Evolutionary conservation across 176 grass and related monocot genomes (phyloP), one percentile per base, ranked within the genome.

Genomic region (Areca catechu): DNA sequence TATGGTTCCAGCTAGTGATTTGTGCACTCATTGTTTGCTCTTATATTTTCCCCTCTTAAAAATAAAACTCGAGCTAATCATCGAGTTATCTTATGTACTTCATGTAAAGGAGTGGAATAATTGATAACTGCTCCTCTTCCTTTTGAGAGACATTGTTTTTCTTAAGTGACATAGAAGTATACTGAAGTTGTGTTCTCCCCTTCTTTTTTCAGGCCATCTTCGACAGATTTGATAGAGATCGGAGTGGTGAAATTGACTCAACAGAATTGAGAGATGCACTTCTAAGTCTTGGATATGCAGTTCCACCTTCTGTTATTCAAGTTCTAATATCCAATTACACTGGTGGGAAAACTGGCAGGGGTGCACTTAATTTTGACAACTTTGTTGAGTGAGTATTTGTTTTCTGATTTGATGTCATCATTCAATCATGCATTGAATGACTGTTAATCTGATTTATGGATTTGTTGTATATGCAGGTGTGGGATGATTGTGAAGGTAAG

Each of bases 401-500:
- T 43, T 43, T 43, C 2, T 12, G 34, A 43, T 43, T 1, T 43
- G 34, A 3, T 43, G 9, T 55, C n/a, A 2, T 59, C 5, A 43
- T 58, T 15, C 25, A 54, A 22, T 34, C 30, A 14, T n/a, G 28
- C 3, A 19, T 22, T 19, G 25, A 21, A 30, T 18, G 34, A 43
- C 34, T 3, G 9, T 20, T 54, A 29, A 0, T 52, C 30, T 22
- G 48, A 48, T 61, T 61, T 25, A 7, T 49, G n/a, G 17, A 20
- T 5, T 67, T 52, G 61, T 55, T 57, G 37, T 7, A 17, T 77
- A 65, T 89, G 49, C 49, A 97, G 83, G 60, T 85, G 87, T 20
- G 80, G 80, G 20, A 91, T 85, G 77, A 84, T 91, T 60, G 86
- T 88, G 2, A 90, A 85, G 92, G 92, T 97, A 77, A 24, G 67